A percentile compares a stretch with the other conserved stretches of the same genome.
These are phyloP conservation scores for Stephania japonica DNA, from an alignment of 164 flowering plant species.

Conservation along the genomic window DNA sequence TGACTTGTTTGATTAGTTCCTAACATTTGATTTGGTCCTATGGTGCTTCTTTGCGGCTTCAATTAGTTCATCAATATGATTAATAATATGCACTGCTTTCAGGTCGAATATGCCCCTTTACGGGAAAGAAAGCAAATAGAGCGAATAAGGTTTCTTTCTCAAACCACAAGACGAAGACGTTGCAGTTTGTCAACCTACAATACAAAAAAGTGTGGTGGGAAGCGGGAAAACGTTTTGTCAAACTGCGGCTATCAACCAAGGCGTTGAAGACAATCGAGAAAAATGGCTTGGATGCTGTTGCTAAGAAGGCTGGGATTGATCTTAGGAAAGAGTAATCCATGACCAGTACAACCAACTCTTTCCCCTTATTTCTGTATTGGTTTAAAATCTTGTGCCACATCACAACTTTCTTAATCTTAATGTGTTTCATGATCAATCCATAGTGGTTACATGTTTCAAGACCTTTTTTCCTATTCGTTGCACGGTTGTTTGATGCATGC, in stretches of 20 bases:
- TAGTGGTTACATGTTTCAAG: no score
- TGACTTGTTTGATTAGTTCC: neutral
- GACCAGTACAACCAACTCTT: neutral
- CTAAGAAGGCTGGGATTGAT: constrained; percentile 94
- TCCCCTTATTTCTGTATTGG: neutral
- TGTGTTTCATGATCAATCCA: neutral
- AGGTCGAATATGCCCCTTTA: constrained; percentile 91
- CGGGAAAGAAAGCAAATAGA: constrained; percentile 88
- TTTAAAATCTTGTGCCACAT: neutral
- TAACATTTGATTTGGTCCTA: neutral
- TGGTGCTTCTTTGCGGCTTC: neutral
- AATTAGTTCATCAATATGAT: neutral
- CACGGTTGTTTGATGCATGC: no score
- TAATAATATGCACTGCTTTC: constrained; percentile 17
- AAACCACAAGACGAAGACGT: constrained; percentile 80
- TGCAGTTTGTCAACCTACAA: constrained; percentile 90
- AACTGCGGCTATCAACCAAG: constrained; percentile 82
- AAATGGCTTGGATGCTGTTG: constrained; percentile 86
- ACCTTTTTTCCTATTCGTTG: no score
- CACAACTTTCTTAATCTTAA: neutral
- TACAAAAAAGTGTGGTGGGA: constrained; percentile 98
- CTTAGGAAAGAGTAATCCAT: constrained; percentile 51
- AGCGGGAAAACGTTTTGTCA: constrained; percentile 77
- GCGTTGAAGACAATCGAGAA: constrained; percentile 93
- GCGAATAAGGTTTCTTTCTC: constrained; percentile 83